These are phyloP conservation scores for Boletus coccyginus DNA, from an alignment of 768 basidiomycete genomes.

Conservation along the genomic window DNA sequence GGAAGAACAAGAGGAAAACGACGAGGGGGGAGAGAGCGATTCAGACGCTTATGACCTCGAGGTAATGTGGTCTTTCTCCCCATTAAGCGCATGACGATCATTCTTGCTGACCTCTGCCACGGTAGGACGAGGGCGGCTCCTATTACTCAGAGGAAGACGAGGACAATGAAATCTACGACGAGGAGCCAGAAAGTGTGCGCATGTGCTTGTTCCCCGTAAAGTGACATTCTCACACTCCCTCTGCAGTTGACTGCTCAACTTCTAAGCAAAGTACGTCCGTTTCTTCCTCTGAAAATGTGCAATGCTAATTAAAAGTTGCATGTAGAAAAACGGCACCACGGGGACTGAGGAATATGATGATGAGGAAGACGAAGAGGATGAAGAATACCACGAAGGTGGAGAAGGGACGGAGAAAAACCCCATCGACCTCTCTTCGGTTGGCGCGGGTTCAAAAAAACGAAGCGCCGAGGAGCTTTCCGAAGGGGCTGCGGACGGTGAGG, in stretches of 20 bases:
- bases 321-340: conserved; percentile 16
- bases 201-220: neutral
- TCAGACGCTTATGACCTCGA: conserved; percentile 22
- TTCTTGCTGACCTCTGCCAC: neutral
- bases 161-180: conserved; percentile 9
- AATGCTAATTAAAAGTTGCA: neutral
- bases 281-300: neutral
- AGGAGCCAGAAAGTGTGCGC: conserved; percentile 12
- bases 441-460: conserved; percentile 28
- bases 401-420: conserved; percentile 11
- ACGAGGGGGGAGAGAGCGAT: conserved; percentile 27
- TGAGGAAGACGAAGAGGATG: conserved; percentile 21
- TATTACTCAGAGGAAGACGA: conserved; percentile 21
- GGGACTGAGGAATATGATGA: conserved; percentile 5
- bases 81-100: neutral
- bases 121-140: conserved; percentile 16
- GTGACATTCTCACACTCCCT: neutral
- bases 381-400: conserved; percentile 14
- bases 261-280: conserved; percentile 15
- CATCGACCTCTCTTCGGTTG: conserved; percentile 7
- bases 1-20: conserved; percentile 5
- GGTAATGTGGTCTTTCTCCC: conserved; percentile 10
- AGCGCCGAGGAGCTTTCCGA: conserved; percentile 21
- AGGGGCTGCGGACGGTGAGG: conserved; percentile 9
- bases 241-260: conserved; percentile 26